phyloP scores from a whole-genome alignment of 1,139 yeast genomes.

The Saccharomyces hybrid region DNA sequence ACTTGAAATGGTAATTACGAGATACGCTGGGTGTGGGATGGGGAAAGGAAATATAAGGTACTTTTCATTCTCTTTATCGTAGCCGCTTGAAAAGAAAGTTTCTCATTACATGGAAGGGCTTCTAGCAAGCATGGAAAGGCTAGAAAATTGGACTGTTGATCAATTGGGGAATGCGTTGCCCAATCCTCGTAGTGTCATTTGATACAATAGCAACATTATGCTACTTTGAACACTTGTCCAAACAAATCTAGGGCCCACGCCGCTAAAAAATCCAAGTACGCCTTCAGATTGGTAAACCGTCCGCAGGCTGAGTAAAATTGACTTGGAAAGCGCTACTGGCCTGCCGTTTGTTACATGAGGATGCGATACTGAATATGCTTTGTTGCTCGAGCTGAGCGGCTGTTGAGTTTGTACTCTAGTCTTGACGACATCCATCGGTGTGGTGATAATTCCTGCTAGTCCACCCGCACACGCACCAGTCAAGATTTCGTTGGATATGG shows the following conservation, averaged over 20 bases:
- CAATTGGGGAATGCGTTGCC: slow-evolving; percentile 10
- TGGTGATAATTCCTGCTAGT: slow-evolving; percentile 76
- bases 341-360: slow-evolving; percentile 10
- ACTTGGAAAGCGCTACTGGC: slow-evolving; percentile 36
- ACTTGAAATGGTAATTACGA: neutral
- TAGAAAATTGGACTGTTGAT: neutral
- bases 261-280: slow-evolving; percentile 70
- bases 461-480: slow-evolving; percentile 99
- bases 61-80: neutral
- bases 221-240: slow-evolving; percentile 97
- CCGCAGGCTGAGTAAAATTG: slow-evolving; percentile 57
- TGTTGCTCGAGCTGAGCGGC: slow-evolving; percentile 8
- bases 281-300: slow-evolving; percentile 73
- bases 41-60: neutral
- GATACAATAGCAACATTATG: slow-evolving; percentile 85
- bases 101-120: neutral
- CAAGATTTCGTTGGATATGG: slow-evolving; percentile 54
- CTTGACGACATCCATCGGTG: slow-evolving; percentile 87
- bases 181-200: slow-evolving; percentile 36
- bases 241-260: slow-evolving; percentile 91
- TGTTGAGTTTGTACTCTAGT: slow-evolving; percentile 82
- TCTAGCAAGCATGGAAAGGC: neutral
- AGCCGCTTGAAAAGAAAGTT: neutral
- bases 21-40: neutral
- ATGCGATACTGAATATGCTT: neutral